Conservation (phyloP, 2,329 filamentous ascomycete genomes). For the Aspergillus felis region DNA sequence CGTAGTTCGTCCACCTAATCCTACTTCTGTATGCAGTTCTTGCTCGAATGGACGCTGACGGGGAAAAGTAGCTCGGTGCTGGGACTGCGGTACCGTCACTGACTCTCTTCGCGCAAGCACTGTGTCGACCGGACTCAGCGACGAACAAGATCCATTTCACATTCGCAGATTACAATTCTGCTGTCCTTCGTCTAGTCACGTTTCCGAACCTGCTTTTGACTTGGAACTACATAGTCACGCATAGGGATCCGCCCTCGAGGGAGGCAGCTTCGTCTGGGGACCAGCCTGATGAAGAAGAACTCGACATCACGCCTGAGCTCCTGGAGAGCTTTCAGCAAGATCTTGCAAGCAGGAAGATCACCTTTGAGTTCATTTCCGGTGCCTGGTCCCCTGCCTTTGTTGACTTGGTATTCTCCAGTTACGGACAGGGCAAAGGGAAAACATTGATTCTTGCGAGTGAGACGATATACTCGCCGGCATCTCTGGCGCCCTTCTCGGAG, state of each 20-base stretch:
- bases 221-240: slow-evolving; percentile 38
- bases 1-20: slow-evolving; percentile 4
- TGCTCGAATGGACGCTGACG: neutral
- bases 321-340: slow-evolving; percentile 43
- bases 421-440: slow-evolving; percentile 31
- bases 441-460: slow-evolving; percentile 57
- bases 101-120: slow-evolving; percentile 50
- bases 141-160: slow-evolving; percentile 46
- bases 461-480: slow-evolving; percentile 60
- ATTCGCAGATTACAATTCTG: slow-evolving; percentile 59
- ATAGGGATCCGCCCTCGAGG: neutral
- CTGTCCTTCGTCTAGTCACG: slow-evolving; percentile 58
- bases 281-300: slow-evolving; percentile 16
- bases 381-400: slow-evolving; percentile 52
- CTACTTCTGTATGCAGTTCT: neutral
- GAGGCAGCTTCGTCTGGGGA: slow-evolving; percentile 1
- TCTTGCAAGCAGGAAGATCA: slow-evolving; percentile 42
- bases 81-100: slow-evolving; percentile 59
- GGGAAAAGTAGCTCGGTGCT: slow-evolving; percentile 50
- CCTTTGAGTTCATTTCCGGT: slow-evolving; percentile 55
- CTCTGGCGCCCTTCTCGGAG: slow-evolving; percentile 53
- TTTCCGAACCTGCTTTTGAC: slow-evolving; percentile 59
- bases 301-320: slow-evolving; percentile 51
- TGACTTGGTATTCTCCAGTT: slow-evolving; percentile 41
- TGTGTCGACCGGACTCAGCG: slow-evolving; percentile 29